Evolutionary conservation across 768 basidiomycete species (phyloP), one percentile per base, ranked within the genome.

Genomic region (Tubosaeta sp.): DNA sequence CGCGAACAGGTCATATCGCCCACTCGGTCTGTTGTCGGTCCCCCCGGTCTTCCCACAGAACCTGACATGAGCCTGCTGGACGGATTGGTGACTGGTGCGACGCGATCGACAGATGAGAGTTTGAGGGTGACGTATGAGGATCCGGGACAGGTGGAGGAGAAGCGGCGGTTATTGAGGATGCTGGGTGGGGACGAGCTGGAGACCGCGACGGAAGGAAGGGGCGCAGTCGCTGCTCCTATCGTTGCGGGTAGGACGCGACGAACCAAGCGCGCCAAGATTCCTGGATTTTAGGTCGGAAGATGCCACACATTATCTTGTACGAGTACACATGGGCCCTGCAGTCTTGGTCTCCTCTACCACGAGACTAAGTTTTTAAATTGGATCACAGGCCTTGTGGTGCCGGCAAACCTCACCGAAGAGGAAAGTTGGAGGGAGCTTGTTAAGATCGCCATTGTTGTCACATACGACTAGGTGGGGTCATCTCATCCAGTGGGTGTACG

Each of bases 91-190:
- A 44, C 40, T 30, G 54, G 39, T 6, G 41, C 29, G 7, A 59
- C 61, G 48, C 55, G 51, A 13, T 59, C 59, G 46, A 61, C 59
- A 14, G 75, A 77, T n/a, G 73, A 76, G 55, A 76, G 76, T 57
- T 69, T 81, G 64, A 72, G 77, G 6, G 83, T 88, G 9, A 74
- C 72, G 51, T 89, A 87, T 55, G 84, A 85, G 61, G 86, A 88
- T 65, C 84, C 84, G 2, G 77, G 67, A 19, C 81, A 86, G 68
- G 65, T 70, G 35, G 79, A 77, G 43, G 84, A 84, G 65, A 78
- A 77, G 65, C 69, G 74, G 53, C 71, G 77, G 61, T 60, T 87
- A 56, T 74, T 85, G 77, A 73, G 67, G 48, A 64, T 88, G 58
- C 59, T 87, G 56, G 70, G 58, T 7, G 60, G 56, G 48, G 58